A percentile compares a stretch with the other conserved stretches of the same genome.
Conservation (phyloP, 2,329 filamentous ascomycete genomes). For the Capronia americana region DNA sequence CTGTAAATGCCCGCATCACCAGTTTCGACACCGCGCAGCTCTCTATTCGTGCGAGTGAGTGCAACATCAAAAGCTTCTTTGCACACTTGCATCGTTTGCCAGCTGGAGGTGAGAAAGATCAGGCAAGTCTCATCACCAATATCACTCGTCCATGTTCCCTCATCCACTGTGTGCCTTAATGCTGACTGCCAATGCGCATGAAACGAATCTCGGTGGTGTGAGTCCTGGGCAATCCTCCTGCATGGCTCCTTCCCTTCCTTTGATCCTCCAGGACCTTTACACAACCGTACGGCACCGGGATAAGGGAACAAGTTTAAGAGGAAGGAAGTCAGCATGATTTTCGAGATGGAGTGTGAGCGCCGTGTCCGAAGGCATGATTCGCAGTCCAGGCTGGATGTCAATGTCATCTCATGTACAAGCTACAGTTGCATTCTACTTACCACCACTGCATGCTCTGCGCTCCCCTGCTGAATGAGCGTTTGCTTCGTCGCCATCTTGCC, state of each 20-base stretch:
- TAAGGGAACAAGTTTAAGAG: background rate
- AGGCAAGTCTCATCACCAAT: background rate
- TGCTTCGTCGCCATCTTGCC: background rate
- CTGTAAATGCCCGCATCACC: background rate
- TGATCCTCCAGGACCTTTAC: background rate
- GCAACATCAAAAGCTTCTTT: background rate
- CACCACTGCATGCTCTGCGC: background rate
- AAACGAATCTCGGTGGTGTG: background rate
- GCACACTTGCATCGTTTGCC: background rate
- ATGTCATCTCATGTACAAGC: background rate
- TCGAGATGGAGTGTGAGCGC: background rate
- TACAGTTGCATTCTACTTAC: background rate
- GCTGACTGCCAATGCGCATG: conserved; percentile 1
- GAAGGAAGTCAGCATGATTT: background rate
- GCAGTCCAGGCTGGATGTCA: background rate
- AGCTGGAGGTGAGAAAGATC: background rate
- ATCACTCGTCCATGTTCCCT: background rate
- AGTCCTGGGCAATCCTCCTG: conserved; percentile 1
- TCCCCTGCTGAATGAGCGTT: background rate
- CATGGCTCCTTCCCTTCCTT: background rate
- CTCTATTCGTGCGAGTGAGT: background rate
- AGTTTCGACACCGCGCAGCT: background rate
- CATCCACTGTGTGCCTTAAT: background rate
- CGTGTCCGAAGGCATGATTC: background rate
- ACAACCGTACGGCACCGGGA: background rate